Base-by-base conservation (phyloP, 306 rosid species). In the Gastrolobium bilobum region DNA sequence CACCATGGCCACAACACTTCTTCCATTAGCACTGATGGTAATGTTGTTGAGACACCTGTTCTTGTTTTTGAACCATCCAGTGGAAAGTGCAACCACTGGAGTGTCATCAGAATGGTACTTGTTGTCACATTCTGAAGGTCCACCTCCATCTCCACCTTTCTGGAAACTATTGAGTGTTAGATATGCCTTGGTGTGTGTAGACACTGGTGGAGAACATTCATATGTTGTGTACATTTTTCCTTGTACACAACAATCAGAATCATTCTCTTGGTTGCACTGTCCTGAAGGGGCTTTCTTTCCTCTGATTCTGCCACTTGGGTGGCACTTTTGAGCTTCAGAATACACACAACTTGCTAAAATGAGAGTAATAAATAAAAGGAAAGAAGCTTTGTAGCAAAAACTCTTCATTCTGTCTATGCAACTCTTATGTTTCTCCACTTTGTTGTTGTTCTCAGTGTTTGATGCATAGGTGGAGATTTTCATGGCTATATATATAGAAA, bases 111-210 rank as follows among this genome's bases (percentile, higher is more conserved):
- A 66, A 75, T 89, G 93, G 56, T 66, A 85, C 2, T 31, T 50
- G 1, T 51, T 47, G 51, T 89, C 91, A 62, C 91, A 89, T 35
- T 68, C 68, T 4, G 87, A 89, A 44, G 87, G 86, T 13, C 79
- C 86, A 0, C 84, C 86, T 0, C 91, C 89, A 14, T 90, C 91
- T 14, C 88, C 90, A 5, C 81, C 85, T 29, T 79, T 56, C 10
- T 88, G 46, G 2, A 87, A 87, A 52, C 88, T 87, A 26, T 83
- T 86, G 2, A 85, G 79, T 0, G 91, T 87, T 37, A 85, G 84
- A 6, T 47, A 61, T 0, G 91, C 91, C 5, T 75, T 76, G 4
- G 86, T 86, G 57, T 78, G 20, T 6, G 37, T 10, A 0, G 85
- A 74, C 38, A 90, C 66, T 0, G 67, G 58, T 0, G 87, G 90